A percentile compares a stretch with the other conserved stretches of the same genome.
These are phyloP conservation scores for Lagenidium giganteum DNA, from an alignment of 352 stramenopile genomes.

Conservation along the genomic window DNA sequence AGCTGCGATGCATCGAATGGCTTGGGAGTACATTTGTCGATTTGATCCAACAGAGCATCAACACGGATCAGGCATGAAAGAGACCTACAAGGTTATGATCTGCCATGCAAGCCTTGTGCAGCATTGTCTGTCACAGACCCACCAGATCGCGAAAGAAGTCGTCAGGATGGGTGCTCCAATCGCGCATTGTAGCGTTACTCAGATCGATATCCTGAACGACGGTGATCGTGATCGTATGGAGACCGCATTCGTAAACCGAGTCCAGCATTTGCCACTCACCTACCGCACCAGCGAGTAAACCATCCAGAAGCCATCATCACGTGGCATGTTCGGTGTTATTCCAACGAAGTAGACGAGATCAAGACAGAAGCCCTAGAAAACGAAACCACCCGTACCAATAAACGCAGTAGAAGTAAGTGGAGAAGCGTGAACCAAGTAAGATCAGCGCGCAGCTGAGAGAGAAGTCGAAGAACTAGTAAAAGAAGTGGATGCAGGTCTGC, in stretches of 20 bases:
- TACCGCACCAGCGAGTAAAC: constrained; percentile 70
- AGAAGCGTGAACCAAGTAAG: too few species aligned
- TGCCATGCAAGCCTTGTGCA: constrained; percentile 72
- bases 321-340: too few species aligned
- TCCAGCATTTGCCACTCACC: constrained; percentile 63
- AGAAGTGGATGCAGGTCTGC: too few species aligned
- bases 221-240: constrained; percentile 33
- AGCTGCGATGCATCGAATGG: constrained; percentile 73
- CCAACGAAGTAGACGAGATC: too few species aligned
- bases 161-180: constrained; percentile 74
- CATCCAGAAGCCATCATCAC: constrained; percentile 11
- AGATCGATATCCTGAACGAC: constrained; percentile 49
- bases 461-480: too few species aligned
- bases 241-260: constrained; percentile 52
- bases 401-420: too few species aligned
- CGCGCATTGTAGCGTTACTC: constrained; percentile 66
- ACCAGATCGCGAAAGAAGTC: constrained; percentile 64
- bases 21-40: constrained; percentile 63
- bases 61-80: constrained; percentile 7
- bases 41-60: constrained; percentile 26
- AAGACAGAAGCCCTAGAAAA: neutral
- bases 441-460: too few species aligned
- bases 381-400: too few species aligned
- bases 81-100: constrained; percentile 70
- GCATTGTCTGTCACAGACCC: constrained; percentile 60